Evolutionary conservation across 345 rosid species (phyloP), one percentile per base, ranked within the genome.

Genomic region (Aurinia saxatilis): DNA sequence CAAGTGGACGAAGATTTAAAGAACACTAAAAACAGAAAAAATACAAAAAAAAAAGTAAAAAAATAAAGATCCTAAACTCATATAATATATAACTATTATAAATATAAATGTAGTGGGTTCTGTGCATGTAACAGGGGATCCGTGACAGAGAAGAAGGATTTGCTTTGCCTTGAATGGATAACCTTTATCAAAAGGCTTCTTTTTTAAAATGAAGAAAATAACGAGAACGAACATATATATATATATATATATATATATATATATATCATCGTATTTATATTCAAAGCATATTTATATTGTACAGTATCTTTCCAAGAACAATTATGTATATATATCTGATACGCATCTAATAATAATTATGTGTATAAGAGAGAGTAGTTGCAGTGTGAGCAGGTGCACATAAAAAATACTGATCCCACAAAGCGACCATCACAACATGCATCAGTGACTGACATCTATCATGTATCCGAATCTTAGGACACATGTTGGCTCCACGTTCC

Each of bases 341-440:
- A 60, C 18, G 54, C 13, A 4, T 12, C 15, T 13, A 35, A 44
- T 44, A 44, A 52, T 45, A 25, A 52, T n/a, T 11, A 51, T 60
- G 56, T 60, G 47, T 33, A 21, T 40, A 68, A 35, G 2, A 1
- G 4, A 21, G 63, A 45, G 68, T 46, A 45, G 73, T 61, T 69
- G 68, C 73, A 68, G 62, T 46, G 56, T 69, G 63, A 69, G 73
- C 73, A 53, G 74, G 56, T 53, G 68, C 56, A 35, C 42, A 52
- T 52, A 25, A 34, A 44, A 60, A 68, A 41, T 40, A 35, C 36
- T 52, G 73, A 69, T 25, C 51, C 68, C 57, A 70, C 63, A 63
- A n/a, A 3, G 36, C 10, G 44, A 54, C 57, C 57, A 69, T 54
- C 27, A 45, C 42, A 19, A 35, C 13, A n/a, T n/a, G n/a, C n/a